phyloP scores from a whole-genome alignment of 495 filamentous ascomycete species.

The Podospora appendiculata region DNA sequence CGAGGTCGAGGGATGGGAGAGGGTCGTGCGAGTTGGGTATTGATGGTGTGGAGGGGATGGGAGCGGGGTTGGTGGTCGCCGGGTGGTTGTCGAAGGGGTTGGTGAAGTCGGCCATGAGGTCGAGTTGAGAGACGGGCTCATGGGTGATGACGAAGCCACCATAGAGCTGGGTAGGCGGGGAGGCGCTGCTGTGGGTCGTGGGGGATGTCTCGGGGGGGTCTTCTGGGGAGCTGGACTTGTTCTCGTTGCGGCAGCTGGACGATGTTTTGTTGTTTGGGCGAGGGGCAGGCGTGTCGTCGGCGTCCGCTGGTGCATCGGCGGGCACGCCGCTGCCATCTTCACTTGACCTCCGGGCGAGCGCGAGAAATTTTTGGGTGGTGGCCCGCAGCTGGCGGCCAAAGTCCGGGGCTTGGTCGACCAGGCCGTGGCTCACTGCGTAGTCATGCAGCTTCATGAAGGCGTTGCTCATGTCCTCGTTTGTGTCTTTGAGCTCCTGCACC shows the following conservation, averaged over 20 bases:
- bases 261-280: not conserved
- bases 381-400: conserved; percentile 38
- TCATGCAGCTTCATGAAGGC: conserved; percentile 66
- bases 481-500: conserved; percentile 55
- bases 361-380: conserved; percentile 37
- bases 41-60: not conserved
- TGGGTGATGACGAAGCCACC: conserved; percentile 21
- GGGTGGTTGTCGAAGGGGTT: not conserved
- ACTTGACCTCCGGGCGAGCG: conserved; percentile 29
- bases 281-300: not conserved
- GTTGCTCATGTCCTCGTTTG: conserved; percentile 67
- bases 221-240: not conserved
- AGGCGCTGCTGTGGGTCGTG: not conserved
- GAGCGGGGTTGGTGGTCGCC: not conserved
- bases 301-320: not conserved
- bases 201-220: not conserved
- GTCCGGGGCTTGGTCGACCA: conserved; percentile 44
- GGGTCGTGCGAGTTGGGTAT: not conserved
- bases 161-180: not conserved
- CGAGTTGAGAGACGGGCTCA: conserved; percentile 14
- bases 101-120: not conserved
- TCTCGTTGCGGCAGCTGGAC: not conserved
- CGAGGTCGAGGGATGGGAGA: not conserved
- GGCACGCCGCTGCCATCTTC: conserved; percentile 21
- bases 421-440: conserved; percentile 38